Evolutionary conservation across 805 yeast species (phyloP).

Genomic region (Schizosaccharomyces pombe): ASM294v3 CU329670.1:172001-172500

Average conservation of each 20-base stretch:
- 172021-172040: conserved; percentile 43
- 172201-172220: conserved; percentile 53
- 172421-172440: conserved; percentile 50
- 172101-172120: conserved; percentile 54
- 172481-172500: conserved; percentile 74
- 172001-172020: conserved; percentile 29
- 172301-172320: conserved; percentile 77
- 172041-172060: conserved; percentile 39
- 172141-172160: conserved; percentile 62
- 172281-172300: conserved; percentile 68
- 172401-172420: conserved; percentile 75
- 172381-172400: conserved; percentile 61
- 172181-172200: conserved; percentile 47
- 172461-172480: conserved; percentile 46
- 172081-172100: conserved; percentile 53
- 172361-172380: conserved; percentile 59
- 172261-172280: conserved; percentile 48
- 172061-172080: conserved; percentile 42
- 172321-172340: conserved; percentile 69
- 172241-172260: conserved; percentile 71
- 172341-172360: conserved; percentile 39
- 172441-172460: conserved; percentile 20
- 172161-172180: conserved; percentile 68
- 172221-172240: conserved; percentile 78
- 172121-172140: conserved; percentile 56